A percentile compares a stretch with the other conserved stretches of the same genome.
Conservation (phyloP, 2,329 filamentous ascomycete genomes). For the Xylaria sp. region DNA sequence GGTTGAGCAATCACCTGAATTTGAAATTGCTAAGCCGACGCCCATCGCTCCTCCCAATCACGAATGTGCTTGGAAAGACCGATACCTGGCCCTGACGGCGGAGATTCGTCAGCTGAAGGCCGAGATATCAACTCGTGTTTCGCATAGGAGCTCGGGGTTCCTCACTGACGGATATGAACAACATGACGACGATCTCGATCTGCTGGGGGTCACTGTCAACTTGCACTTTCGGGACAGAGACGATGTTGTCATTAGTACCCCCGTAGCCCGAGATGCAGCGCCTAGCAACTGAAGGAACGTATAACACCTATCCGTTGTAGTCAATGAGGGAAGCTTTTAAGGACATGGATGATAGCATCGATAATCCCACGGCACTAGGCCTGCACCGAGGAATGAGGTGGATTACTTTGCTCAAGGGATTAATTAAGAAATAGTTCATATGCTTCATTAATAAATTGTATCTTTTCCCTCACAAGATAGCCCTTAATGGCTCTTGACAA, state of each 20-base stretch:
- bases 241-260: conserved; percentile 64
- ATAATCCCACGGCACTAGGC: not conserved
- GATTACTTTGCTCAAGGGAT: not conserved
- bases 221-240: conserved; percentile 62
- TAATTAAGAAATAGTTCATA: not conserved
- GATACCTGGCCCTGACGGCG: conserved; percentile 55
- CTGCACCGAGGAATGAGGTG: not conserved
- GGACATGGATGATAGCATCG: not conserved
- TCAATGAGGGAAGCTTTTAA: not conserved
- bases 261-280: conserved; percentile 50
- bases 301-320: not conserved
- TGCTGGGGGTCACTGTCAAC: conserved; percentile 63
- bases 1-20: conserved; percentile 29
- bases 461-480: not conserved
- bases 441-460: conserved; percentile 18
- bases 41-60: conserved; percentile 55
- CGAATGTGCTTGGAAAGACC: conserved; percentile 56
- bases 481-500: no score
- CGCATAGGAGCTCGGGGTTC: conserved; percentile 33
- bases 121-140: conserved; percentile 49
- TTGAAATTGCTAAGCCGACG: conserved; percentile 49
- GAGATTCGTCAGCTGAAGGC: conserved; percentile 57
- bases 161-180: conserved; percentile 42
- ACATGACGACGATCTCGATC: conserved; percentile 54
- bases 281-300: conserved; percentile 5